phyloP scores from a whole-genome alignment of 257 asterid genomes.

The Nicotiana sylvestris region DNA sequence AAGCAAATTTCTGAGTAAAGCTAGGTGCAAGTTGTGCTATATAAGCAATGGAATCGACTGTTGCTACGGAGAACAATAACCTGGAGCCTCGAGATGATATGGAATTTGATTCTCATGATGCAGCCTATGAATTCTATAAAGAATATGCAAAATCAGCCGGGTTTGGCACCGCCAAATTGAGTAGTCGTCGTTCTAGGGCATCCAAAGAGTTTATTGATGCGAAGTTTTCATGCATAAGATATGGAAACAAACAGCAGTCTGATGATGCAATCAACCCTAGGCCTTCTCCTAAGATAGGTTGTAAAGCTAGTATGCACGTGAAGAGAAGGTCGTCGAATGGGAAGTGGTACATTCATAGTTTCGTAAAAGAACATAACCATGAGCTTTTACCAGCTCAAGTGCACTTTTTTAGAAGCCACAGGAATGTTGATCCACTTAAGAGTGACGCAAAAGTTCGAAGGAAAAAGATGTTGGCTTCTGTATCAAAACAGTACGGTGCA shows the following conservation, averaged over 20 bases:
- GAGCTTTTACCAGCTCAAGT: slow-evolving; percentile 89
- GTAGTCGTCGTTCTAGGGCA: slow-evolving; percentile 91
- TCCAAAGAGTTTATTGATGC: slow-evolving; percentile 93
- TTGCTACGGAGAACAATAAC: slow-evolving; percentile 28
- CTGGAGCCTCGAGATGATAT: slow-evolving; percentile 53
- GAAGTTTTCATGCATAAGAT: slow-evolving; percentile 89
- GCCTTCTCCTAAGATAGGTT: slow-evolving; percentile 93
- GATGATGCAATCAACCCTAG: slow-evolving; percentile 92
- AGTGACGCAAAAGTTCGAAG: slow-evolving; percentile 55
- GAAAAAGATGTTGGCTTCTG: slow-evolving; percentile 47
- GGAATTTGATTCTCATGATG: slow-evolving; percentile 86
- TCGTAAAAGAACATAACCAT: slow-evolving; percentile 84
- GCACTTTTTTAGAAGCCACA: slow-evolving; percentile 85
- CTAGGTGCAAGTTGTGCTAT: not conserved
- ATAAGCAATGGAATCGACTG: slow-evolving; percentile 50
- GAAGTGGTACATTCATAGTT: slow-evolving; percentile 82
- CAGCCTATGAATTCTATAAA: slow-evolving; percentile 73
- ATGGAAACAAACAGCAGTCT: slow-evolving; percentile 90
- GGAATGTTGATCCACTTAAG: slow-evolving; percentile 46
- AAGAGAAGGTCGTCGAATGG: slow-evolving; percentile 58
- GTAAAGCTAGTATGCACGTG: slow-evolving; percentile 93
- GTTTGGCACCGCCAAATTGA: slow-evolving; percentile 90
- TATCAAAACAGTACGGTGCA: slow-evolving; percentile 42
- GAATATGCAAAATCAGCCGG: slow-evolving; percentile 85
- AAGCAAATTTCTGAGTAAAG: not conserved